Base-by-base conservation (phyloP, 2,329 filamentous ascomycete genomes). In the Orbilia quercus region DNA sequence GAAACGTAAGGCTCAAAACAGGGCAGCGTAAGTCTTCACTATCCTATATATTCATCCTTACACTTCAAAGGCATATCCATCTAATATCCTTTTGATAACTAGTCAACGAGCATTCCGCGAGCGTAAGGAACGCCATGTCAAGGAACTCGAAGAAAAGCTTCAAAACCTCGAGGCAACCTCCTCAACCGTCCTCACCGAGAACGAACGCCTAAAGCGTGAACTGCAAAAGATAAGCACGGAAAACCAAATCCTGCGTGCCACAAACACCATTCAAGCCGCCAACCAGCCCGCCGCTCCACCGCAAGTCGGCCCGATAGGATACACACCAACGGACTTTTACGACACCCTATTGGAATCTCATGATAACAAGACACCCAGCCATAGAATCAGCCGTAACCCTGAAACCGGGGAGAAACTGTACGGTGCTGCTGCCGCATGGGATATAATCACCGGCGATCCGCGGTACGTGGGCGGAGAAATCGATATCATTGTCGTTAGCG, bases 71-170 rank as follows among this genome's bases (percentile, higher is more conserved):
- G 64, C 74, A 44, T 59, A 31, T 28, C 28, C 45, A 42, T 44
- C 64, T 18, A 9, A 28, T n/a, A n/a, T 9, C 12, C 16, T 25
- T 40, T 9, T 40, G 16, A 48, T 47, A 23, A 45, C n/a, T 42
- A 97, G 94, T 51, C 95, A 98, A 85, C 90, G 94, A 77, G 94
- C 95, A 31, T 98, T 98, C 81, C 91, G 94, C 73, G 94, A 98
- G 81, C 90, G 94, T 77, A 98, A 98, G 81, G 94, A 98, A 80
- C 90, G 89, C 67, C 93, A 96, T 79, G 92, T 98, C 75, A 93
- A 93, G 80, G 92, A 98, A 74, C 88, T 98, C 22, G 93, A 98
- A 81, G 87, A 88, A 66, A 95, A 96, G 80, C 88, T 98, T 25
- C 89, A 87, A 54, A 85, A 84, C 53, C 87, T 97, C 31, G 90